Evolutionary conservation across 768 basidiomycete species (phyloP).

Genomic region (Cystofilobasidium macerans): DNA sequence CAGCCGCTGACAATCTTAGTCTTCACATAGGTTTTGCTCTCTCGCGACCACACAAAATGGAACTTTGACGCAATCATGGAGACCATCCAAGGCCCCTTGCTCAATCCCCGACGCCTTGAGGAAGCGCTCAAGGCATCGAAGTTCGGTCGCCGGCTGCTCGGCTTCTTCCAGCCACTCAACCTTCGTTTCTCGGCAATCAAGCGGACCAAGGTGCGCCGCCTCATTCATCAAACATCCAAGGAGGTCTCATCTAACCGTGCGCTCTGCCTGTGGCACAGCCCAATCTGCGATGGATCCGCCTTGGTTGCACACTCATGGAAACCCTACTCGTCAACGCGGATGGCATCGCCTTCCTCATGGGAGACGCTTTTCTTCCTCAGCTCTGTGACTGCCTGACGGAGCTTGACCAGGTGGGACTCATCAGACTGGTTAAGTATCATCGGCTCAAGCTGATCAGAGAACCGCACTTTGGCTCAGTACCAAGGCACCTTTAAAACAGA

Average conservation of each 20-base stretch:
- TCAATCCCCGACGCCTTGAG: conserved; percentile 83
- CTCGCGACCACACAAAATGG: conserved; percentile 85
- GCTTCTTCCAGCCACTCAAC: conserved; percentile 83
- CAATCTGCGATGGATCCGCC: conserved; percentile 70
- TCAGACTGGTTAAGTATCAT: background rate
- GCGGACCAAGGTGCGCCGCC: conserved; percentile 55
- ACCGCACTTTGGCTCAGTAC: conserved; percentile 6
- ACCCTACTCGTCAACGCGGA: conserved; percentile 74
- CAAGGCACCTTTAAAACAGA: conserved; percentile 13
- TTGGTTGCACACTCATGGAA: conserved; percentile 70
- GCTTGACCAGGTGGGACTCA: conserved; percentile 66
- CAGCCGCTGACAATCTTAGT: background rate
- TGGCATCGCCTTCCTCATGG: conserved; percentile 64
- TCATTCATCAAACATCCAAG: no score
- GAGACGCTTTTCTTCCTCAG: conserved; percentile 70
- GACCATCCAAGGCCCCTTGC: conserved; percentile 78
- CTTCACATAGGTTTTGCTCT: conserved; percentile 59
- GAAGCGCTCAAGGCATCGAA: conserved; percentile 84
- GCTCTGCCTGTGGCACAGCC: conserved; percentile 43
- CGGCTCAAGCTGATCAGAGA: background rate
- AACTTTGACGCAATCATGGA: conserved; percentile 79
- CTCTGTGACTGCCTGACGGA: conserved; percentile 79
- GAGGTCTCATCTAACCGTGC: background rate
- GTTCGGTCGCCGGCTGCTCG: conserved; percentile 79
- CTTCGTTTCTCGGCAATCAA: conserved; percentile 73